Conservation (phyloP, 352 stramenopile species). For the Globisporangium polare region DNA sequence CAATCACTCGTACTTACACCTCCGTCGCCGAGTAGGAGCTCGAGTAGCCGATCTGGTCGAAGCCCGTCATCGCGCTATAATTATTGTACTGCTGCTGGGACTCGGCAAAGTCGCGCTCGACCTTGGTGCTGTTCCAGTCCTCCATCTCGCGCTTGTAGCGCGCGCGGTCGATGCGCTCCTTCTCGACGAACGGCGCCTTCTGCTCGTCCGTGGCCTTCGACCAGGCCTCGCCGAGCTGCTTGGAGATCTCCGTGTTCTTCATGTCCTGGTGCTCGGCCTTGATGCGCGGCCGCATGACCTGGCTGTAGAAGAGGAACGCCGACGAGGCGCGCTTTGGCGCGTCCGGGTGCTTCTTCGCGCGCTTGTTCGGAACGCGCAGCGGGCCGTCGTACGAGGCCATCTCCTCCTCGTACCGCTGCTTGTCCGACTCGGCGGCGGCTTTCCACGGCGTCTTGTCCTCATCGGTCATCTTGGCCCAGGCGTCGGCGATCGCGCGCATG, state of each 20-base stretch:
- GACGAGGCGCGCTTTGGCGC: conserved; percentile 93
- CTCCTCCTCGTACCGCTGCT: conserved; percentile 92
- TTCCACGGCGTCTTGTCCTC: conserved; percentile 94
- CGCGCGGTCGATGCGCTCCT: conserved; percentile 88
- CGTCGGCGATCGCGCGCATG: conserved; percentile 89
- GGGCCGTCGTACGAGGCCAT: conserved; percentile 91
- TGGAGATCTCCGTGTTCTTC: conserved; percentile 96
- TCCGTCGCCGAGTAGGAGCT: conserved; percentile 71
- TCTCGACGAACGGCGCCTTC: conserved; percentile 89
- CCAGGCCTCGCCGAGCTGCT: conserved; percentile 92
- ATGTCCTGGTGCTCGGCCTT: conserved; percentile 92
- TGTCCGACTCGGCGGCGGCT: conserved; percentile 89
- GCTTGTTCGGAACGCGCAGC: conserved; percentile 90
- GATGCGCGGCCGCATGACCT: conserved; percentile 86
- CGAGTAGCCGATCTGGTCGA: conserved; percentile 76
- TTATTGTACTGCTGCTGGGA: conserved; percentile 79
- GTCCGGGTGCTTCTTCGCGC: conserved; percentile 93
- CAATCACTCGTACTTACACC: conserved; percentile 30
- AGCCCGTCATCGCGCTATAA: conserved; percentile 76
- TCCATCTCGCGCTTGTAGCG: conserved; percentile 94
- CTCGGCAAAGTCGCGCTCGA: conserved; percentile 79
- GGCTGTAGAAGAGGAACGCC: conserved; percentile 94
- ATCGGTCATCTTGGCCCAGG: conserved; percentile 86
- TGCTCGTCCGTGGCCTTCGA: conserved; percentile 87
- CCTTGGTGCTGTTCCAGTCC: conserved; percentile 86